Base-by-base conservation (phyloP, 345 rosid genomes). In the Streptanthus diversifolius region DNA sequence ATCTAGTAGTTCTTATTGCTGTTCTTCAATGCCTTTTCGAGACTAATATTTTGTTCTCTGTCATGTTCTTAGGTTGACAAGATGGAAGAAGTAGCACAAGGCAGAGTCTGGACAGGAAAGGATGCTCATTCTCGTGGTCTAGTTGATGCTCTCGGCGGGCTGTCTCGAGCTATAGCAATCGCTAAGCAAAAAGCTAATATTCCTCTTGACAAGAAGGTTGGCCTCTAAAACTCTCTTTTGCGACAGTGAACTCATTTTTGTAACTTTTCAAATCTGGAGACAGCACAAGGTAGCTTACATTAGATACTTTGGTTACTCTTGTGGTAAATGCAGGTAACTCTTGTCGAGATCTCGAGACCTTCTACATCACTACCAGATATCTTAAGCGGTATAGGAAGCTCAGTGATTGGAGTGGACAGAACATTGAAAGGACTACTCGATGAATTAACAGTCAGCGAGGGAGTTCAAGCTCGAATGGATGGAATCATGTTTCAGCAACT, bases 41-140 rank as follows among this genome's bases (percentile, higher is more conserved):
- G 41, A 59, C 52, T 71, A 51, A 58, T 17, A 7, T n/a, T 35
- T 15, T 10, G 58, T 19, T 29, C 35, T 54, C 35, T 54, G 6
- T 47, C 70, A 19, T 63, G 22, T 62, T 41, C 37, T 19, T 79
- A 93, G 97, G 84, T 86, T 45, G 89, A 91, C 32, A 81, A 85
- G 82, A 91, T 93, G 97, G 98, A 93, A 80, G 89, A 85, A 80
- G 84, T 89, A 73, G 97, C 98, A 70, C 98, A 93, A 79, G 98
- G 98, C 22, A 87, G 98, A 86, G 98, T 93, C 61, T 93, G 98
- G 98, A 86, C 96, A 12, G 96, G 98, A 68, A 85, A 81, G 35
- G 97, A 89, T 82, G 98, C 95, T 15, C 86, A 85, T 78, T 88
- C 91, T 29, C 81, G 73, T 57, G 92, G 98, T 79, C 72, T 93